phyloP scores from a whole-genome alignment of 2,329 filamentous ascomycete genomes.

The Colletotrichum lentis region DNA sequence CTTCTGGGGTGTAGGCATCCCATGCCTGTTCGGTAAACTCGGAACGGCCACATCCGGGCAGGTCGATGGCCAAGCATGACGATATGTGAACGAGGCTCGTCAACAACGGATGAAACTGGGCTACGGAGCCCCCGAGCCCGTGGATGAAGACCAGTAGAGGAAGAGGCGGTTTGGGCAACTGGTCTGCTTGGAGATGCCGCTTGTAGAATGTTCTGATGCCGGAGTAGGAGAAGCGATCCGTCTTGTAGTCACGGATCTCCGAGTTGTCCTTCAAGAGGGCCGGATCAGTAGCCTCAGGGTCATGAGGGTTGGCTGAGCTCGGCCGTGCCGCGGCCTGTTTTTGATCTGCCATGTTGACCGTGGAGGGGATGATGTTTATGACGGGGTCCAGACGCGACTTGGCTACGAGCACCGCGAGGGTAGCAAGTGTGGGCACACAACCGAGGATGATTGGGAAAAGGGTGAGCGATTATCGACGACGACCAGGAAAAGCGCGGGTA shows the following conservation, averaged over 20 bases:
- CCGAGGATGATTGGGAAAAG: background rate
- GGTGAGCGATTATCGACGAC: background rate
- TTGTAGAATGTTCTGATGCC: conserved; percentile 84
- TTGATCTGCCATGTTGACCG: conserved; percentile 31
- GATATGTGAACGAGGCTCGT: conserved; percentile 83
- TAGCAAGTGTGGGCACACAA: background rate
- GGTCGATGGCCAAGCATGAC: conserved; percentile 85
- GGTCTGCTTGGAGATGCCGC: conserved; percentile 81
- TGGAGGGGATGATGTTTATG: background rate
- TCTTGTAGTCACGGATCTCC: conserved; percentile 74
- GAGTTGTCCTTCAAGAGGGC: conserved; percentile 82
- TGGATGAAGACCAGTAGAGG: conserved; percentile 92
- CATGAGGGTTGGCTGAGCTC: conserved; percentile 37
- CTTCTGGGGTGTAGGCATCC: conserved; percentile 81
- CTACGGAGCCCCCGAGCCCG: conserved; percentile 88
- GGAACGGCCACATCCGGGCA: conserved; percentile 89
- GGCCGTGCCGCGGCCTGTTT: conserved; percentile 26
- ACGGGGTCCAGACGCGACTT: conserved; percentile 6
- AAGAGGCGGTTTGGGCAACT: conserved; percentile 76
- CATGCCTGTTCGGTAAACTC: conserved; percentile 74
- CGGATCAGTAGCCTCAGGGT: conserved; percentile 71
- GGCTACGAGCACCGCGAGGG: background rate
- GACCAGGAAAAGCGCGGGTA: conserved; percentile 30
- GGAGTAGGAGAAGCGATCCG: conserved; percentile 74
- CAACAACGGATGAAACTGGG: conserved; percentile 85